Conservation (phyloP, 2,329 filamentous ascomycete species). For the Tolypocladium ovalisporum region DNA sequence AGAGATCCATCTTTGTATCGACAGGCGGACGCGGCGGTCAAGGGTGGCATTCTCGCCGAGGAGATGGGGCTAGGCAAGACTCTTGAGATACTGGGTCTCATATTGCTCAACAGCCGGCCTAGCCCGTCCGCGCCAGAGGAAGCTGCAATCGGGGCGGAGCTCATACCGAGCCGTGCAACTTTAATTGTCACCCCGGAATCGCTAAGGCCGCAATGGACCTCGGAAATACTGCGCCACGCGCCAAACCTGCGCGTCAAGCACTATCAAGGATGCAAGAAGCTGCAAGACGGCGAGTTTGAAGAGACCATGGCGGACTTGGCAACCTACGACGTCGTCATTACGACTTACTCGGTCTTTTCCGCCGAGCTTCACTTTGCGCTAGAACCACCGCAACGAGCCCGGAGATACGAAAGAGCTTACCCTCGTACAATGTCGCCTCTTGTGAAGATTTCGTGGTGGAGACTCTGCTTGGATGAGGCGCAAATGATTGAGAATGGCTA, state of each 20-base stretch:
- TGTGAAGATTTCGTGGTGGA: constrained; percentile 78
- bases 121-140: neutral
- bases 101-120: constrained; percentile 44
- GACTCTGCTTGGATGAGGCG: constrained; percentile 66
- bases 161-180: constrained; percentile 43
- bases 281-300: constrained; percentile 22
- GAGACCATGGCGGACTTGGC: constrained; percentile 33
- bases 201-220: constrained; percentile 49
- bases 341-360: constrained; percentile 61
- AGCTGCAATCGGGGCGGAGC: constrained; percentile 24
- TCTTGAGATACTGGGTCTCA: constrained; percentile 60
- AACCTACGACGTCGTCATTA: constrained; percentile 47
- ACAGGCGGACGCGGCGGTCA: constrained; percentile 27
- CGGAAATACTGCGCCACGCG: constrained; percentile 47
- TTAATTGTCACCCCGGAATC: constrained; percentile 50
- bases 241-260: constrained; percentile 43
- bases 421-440: constrained; percentile 62
- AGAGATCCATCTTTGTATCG: constrained; percentile 34
- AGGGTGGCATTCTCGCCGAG: constrained; percentile 60
- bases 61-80: constrained; percentile 83
- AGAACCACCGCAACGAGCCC: constrained; percentile 55
- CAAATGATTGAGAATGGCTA: constrained; percentile 92
- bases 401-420: constrained; percentile 56
- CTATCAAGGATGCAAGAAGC: constrained; percentile 40
- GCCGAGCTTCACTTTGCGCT: constrained; percentile 69